phyloP scores from a whole-genome alignment of 1,284 basidiomycete species.

The Volvariella volvacea region DNA sequence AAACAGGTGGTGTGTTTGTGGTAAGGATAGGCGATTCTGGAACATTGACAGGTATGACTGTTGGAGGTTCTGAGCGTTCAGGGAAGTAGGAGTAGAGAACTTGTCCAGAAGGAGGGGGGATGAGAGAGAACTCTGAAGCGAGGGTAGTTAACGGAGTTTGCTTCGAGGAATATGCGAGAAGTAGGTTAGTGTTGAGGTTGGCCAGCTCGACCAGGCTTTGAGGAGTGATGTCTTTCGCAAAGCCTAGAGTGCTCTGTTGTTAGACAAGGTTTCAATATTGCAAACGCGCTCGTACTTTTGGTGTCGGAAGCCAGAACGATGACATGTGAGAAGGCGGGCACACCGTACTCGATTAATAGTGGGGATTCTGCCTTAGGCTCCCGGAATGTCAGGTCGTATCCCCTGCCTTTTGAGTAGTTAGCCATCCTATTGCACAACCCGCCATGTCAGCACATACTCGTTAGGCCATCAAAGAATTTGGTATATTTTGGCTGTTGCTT shows the following conservation, averaged over 20 bases:
- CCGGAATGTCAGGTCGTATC: conserved; percentile 81
- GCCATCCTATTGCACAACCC: conserved; percentile 1
- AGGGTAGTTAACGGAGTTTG: conserved; percentile 66
- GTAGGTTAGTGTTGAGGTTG: conserved; percentile 72
- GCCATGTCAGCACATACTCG: conserved; percentile 39
- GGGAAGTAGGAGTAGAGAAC: conserved; percentile 75
- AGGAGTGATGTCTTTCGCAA: conserved; percentile 74
- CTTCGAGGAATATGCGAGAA: conserved; percentile 75
- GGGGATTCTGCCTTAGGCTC: conserved; percentile 67
- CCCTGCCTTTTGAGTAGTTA: conserved; percentile 44
- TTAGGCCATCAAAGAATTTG: conserved; percentile 73
- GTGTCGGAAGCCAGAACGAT: conserved; percentile 78
- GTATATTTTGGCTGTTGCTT: conserved; percentile 66
- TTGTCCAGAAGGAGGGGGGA: conserved; percentile 67
- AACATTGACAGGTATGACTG: conserved; percentile 52
- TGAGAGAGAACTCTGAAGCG: conserved; percentile 71
- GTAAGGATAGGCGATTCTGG: conserved; percentile 37
- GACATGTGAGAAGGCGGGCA: conserved; percentile 76
- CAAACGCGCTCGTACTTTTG: conserved; percentile 52
- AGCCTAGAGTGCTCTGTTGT: conserved; percentile 35
- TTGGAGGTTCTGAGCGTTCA: conserved; percentile 49
- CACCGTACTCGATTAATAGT: conserved; percentile 61
- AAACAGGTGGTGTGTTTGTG: conserved; percentile 44
- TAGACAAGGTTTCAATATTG: conserved; percentile 4
- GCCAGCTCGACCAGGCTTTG: conserved; percentile 77